Base-by-base conservation (phyloP, 345 rosid species). In the Citrus australasica region DNA sequence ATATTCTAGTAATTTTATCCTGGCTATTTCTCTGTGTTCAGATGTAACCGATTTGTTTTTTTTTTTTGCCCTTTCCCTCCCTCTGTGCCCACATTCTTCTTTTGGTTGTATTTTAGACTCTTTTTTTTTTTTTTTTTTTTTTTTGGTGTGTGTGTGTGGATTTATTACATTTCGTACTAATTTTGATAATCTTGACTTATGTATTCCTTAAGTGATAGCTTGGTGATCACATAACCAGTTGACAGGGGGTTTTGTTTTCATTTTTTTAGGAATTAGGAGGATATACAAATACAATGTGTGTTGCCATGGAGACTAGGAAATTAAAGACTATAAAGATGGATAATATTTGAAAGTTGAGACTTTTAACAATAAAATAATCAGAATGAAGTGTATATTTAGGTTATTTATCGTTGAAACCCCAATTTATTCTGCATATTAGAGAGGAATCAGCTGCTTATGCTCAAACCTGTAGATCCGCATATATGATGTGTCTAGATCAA, bases 1-100 rank as follows among this genome's bases (percentile, higher is more conserved):
- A 32, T 25, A 7, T 61, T 55, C 40, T 37, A 22, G 63, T 65
- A 6, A 6, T 60, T 76, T 66, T 82, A 70, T 79, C 82, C 69
- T 53, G 3, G n/a, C 73, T 75, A 40, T 65, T 69, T 82, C 81
- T 82, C 73, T 71, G 37, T 75, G 82, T 71, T 83, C 79, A 67
- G 82, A 80, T 79, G 84, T 14, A 73, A 53, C 64, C 69, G 76
- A 79, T 60, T 32, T 79, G 58, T 35, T 60, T 35, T 33, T 35
- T 81, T 35, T 81, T 67, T 32, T 70, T 58, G 6, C 28, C 58
- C 27, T 8, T 13, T 71, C 24, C 46, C 33, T 21, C 76, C 75
- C 37, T 64, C 38, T 40, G 27, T 24, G 76, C 35, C 78, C 51
- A 51, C 78, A 22, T 32, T 51, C 32, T 65, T 32, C 22, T 67